A percentile compares a stretch with the other conserved stretches of the same genome.
phyloP scores from a whole-genome alignment of 2,329 filamentous ascomycete species.

The Trichoderma sp. region DNA sequence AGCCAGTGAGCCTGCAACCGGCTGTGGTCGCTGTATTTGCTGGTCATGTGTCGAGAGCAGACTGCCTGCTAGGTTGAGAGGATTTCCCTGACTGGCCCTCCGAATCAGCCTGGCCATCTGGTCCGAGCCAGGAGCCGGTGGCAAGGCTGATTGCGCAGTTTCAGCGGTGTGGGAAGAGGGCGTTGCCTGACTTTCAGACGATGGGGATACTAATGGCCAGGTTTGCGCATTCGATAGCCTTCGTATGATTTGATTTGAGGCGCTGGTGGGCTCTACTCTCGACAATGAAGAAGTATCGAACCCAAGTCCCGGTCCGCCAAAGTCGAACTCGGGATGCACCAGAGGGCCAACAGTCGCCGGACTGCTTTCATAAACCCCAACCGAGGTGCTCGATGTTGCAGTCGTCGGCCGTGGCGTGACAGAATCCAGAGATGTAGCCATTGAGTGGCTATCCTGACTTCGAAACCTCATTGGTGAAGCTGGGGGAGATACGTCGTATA shows the following conservation, averaged over 20 bases:
- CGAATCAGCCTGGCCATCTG: constrained; percentile 39
- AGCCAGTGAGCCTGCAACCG: background rate
- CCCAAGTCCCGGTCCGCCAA: background rate
- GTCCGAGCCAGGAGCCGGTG: constrained; percentile 39
- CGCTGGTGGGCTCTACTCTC: constrained; percentile 23
- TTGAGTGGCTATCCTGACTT: background rate
- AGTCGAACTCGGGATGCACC: background rate
- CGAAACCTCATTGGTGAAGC: constrained; percentile 34
- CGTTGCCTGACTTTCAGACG: constrained; percentile 20
- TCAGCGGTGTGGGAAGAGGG: background rate
- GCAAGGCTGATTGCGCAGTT: constrained; percentile 30
- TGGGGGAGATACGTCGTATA: constrained; percentile 49
- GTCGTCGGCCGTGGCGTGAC: background rate
- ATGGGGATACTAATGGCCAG: constrained; percentile 43
- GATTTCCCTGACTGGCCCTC: constrained; percentile 37
- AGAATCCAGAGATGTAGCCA: constrained; percentile 22
- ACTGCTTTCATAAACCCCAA: background rate
- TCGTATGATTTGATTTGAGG: constrained; percentile 21
- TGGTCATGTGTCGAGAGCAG: constrained; percentile 29
- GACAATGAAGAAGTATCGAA: constrained; percentile 14
- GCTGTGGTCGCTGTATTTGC: background rate
- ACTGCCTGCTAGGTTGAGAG: constrained; percentile 43
- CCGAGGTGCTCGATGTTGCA: background rate
- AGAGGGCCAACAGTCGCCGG: background rate
- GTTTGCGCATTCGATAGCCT: constrained; percentile 40